These are phyloP conservation scores for Mortierella sp. DNA, from an alignment of 371 early-diverging fungal genomes.

Conservation along the genomic window DNA sequence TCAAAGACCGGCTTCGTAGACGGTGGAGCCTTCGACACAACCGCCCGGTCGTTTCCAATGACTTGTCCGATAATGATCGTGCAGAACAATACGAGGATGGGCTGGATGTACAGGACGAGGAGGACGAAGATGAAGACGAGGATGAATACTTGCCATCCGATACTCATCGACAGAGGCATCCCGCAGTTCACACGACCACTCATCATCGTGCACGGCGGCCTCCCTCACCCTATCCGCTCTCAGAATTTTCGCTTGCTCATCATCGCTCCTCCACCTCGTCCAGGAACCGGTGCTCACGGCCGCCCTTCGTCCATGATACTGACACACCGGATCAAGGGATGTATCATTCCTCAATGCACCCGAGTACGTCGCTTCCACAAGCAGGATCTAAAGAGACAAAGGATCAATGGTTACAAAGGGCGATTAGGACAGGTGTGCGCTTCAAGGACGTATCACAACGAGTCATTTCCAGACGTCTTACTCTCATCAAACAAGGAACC, in stretches of 20 bases:
- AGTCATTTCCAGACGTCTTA: conserved; percentile 1
- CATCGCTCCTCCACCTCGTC: background rate
- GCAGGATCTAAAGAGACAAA: background rate
- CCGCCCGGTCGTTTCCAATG: background rate
- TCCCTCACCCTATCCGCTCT: conserved; percentile 15
- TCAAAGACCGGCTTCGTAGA: conserved; percentile 11
- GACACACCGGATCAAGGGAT: conserved; percentile 1
- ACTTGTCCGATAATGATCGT: background rate
- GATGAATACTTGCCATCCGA: background rate
- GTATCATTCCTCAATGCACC: background rate
- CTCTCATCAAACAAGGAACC: background rate
- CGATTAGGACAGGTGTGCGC: background rate
- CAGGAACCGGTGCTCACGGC: background rate
- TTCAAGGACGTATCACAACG: conserved; percentile 3
- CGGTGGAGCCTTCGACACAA: background rate
- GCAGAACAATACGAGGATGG: background rate
- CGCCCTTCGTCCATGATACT: background rate
- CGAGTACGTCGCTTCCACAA: background rate
- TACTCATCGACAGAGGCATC: background rate
- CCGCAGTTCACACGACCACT: background rate
- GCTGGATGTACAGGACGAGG: background rate
- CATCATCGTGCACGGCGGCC: conserved; percentile 2
- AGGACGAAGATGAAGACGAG: background rate
- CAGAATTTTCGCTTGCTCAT: background rate
- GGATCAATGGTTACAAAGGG: conserved; percentile 6